phyloP scores from a whole-genome alignment of 495 filamentous ascomycete species.

The Saxophila tyrrhenica region DNA sequence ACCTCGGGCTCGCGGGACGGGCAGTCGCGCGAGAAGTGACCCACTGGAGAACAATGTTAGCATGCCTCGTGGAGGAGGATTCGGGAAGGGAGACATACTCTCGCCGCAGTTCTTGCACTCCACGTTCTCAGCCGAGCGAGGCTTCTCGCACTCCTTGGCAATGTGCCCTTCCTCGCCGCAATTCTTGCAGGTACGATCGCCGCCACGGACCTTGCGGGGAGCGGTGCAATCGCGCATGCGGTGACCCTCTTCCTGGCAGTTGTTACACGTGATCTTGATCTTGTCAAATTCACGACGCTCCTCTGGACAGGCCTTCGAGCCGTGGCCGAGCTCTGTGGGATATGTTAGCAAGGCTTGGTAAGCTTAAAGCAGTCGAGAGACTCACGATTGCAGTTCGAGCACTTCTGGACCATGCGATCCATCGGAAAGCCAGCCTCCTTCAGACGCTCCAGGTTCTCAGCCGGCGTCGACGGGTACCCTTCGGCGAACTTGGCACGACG shows the following conservation, averaged over 20 bases:
- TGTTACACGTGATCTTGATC: constrained; percentile 54
- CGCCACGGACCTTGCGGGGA: constrained; percentile 20
- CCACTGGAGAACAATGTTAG: constrained; percentile 37
- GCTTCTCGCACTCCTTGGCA: constrained; percentile 54
- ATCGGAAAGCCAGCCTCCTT: constrained; percentile 58
- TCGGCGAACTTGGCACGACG: constrained; percentile 48
- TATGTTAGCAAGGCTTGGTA: constrained; percentile 16
- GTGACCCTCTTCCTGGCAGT: constrained; percentile 61
- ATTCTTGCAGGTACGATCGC: constrained; percentile 63
- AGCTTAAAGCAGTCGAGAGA: constrained; percentile 4
- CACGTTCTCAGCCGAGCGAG: constrained; percentile 57
- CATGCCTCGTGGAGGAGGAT: background rate
- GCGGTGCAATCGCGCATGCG: constrained; percentile 57
- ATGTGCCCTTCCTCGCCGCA: constrained; percentile 58
- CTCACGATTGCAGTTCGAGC: constrained; percentile 47
- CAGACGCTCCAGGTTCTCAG: constrained; percentile 67
- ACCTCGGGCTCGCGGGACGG: constrained; percentile 41
- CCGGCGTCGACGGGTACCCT: constrained; percentile 50
- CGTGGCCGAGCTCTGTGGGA: constrained; percentile 59
- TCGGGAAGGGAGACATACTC: constrained; percentile 36
- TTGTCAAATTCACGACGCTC: constrained; percentile 41
- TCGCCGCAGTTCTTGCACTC: constrained; percentile 72
- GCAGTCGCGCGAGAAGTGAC: constrained; percentile 79
- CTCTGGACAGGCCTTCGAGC: constrained; percentile 51
- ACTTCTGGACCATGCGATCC: constrained; percentile 55